Conservation (phyloP, 2,329 filamentous ascomycete genomes). For the Hypoxylon sp. region DNA sequence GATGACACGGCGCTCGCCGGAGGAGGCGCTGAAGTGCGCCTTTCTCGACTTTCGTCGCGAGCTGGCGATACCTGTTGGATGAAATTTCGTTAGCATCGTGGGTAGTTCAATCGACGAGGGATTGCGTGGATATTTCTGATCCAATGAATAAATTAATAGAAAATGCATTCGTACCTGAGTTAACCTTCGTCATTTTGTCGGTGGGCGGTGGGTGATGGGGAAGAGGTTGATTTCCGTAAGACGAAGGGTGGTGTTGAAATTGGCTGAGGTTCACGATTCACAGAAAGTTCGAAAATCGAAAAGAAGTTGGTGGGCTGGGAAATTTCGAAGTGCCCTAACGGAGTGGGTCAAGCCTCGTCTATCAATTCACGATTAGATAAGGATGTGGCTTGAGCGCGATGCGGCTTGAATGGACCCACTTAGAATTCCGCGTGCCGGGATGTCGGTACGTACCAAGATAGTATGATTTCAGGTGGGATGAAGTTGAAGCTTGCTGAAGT, state of each 20-base stretch:
- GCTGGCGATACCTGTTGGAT: slow-evolving; percentile 52
- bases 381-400: slow-evolving; percentile 19
- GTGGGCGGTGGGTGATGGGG: slow-evolving; percentile 41
- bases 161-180: slow-evolving; percentile 46
- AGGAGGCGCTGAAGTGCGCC: slow-evolving; percentile 96
- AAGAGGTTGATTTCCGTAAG: slow-evolving; percentile 11
- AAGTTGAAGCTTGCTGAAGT: slow-evolving; percentile 17
- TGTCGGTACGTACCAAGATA: slow-evolving; percentile 30
- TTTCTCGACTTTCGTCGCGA: slow-evolving; percentile 99
- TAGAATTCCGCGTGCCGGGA: slow-evolving; percentile 10
- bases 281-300: slow-evolving; percentile 33
- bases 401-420: slow-evolving; percentile 20
- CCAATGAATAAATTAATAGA: not conserved
- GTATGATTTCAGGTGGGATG: slow-evolving; percentile 47
- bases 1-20: slow-evolving; percentile 93
- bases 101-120: slow-evolving; percentile 20
- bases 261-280: slow-evolving; percentile 39
- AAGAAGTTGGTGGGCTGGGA: slow-evolving; percentile 43
- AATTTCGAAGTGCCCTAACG: slow-evolving; percentile 49
- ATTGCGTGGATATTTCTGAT: not conserved
- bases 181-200: slow-evolving; percentile 55
- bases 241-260: slow-evolving; percentile 36
- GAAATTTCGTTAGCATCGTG: slow-evolving; percentile 22
- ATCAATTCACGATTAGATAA: slow-evolving; percentile 25
- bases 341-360: slow-evolving; percentile 28